Base-by-base conservation (phyloP, 495 filamentous ascomycete species). In the Halenospora varia region DNA sequence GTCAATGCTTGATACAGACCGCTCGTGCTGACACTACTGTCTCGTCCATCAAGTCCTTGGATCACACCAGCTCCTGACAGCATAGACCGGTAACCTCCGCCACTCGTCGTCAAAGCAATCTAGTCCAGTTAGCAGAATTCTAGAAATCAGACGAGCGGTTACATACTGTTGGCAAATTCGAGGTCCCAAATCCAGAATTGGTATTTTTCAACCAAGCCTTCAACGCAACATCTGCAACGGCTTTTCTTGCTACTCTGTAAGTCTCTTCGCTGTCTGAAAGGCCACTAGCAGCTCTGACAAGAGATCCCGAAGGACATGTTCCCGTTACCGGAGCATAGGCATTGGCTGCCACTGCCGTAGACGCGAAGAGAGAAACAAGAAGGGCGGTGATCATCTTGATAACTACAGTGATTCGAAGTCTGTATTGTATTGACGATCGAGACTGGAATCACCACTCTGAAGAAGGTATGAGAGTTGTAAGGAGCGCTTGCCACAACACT, bases 1-100 rank as follows among this genome's bases (percentile, higher is more conserved):
- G 72, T 75, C 44, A 78, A 56, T 2, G 62, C 76, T 52, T 78
- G 77, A 23, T 72, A 72, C 1, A 80, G 57, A 9, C 77, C 77
- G 41, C 62, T 68, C 15, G 61, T 66, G 40, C 65, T 66, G n/a
- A 67, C 52, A 50, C 69, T 52, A 44, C 67, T 71, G 44, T 77
- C 75, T 39, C 74, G 64, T 2, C 24, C 51, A 59, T 80, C 77
- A 25, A 79, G 60, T 1, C 62, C 73, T 39, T 74, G 69, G 51
- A 77, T 65, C 4, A 79, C 70, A 39, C 77, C 77, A 2, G 76
- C 77, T 17, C 73, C 75, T 9, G 62, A 62, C 19, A 80, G 68
- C 24, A 78, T 62, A 17, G 75, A 57, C 18, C 77, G 65, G 40
- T 68, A 73, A 10, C 77, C 75, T 35, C 77, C 77, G n/a, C 77